These are phyloP conservation scores for Boletellus sp. DNA, from an alignment of 768 basidiomycete species.

Conservation along the genomic window DNA sequence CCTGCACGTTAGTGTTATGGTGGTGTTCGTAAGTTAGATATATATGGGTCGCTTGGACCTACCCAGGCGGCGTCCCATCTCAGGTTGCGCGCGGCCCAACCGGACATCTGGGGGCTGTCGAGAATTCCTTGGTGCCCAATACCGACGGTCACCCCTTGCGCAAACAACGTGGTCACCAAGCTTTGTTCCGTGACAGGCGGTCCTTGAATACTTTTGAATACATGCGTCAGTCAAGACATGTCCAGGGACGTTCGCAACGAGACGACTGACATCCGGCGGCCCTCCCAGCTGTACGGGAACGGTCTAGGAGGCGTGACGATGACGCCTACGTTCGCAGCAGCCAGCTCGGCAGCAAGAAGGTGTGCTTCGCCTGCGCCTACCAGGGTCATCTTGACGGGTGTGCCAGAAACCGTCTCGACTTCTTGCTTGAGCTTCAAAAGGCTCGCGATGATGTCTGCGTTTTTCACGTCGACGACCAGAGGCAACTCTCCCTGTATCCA, in stretches of 20 bases:
- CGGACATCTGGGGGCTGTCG: conserved; percentile 68
- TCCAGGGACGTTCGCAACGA: background rate
- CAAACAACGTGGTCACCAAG: conserved; percentile 57
- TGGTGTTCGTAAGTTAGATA: background rate
- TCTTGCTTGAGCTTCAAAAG: conserved; percentile 59
- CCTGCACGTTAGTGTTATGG: conserved; percentile 21
- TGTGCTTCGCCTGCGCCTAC: conserved; percentile 56
- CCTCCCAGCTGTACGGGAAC: conserved; percentile 65
- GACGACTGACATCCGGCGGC: conserved; percentile 52
- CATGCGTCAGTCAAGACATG: background rate
- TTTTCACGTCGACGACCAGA: conserved; percentile 63
- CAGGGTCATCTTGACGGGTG: conserved; percentile 44
- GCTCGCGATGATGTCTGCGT: conserved; percentile 73
- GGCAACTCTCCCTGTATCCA: conserved; percentile 49
- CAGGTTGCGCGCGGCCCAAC: conserved; percentile 81
- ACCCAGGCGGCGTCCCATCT: conserved; percentile 90
- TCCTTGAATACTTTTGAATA: conserved; percentile 51
- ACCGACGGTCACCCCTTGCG: conserved; percentile 61
- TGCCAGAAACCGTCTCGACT: conserved; percentile 37
- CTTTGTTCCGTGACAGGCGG: conserved; percentile 65
- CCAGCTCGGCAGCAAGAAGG: conserved; percentile 43
- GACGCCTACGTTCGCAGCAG: conserved; percentile 62
- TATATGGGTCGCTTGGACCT: conserved; percentile 46
- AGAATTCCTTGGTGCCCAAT: conserved; percentile 43
- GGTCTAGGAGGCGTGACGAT: conserved; percentile 62